Evolutionary conservation across 495 filamentous ascomycete genomes (phyloP).

Genomic region (Talaromyces proteolyticus): DNA sequence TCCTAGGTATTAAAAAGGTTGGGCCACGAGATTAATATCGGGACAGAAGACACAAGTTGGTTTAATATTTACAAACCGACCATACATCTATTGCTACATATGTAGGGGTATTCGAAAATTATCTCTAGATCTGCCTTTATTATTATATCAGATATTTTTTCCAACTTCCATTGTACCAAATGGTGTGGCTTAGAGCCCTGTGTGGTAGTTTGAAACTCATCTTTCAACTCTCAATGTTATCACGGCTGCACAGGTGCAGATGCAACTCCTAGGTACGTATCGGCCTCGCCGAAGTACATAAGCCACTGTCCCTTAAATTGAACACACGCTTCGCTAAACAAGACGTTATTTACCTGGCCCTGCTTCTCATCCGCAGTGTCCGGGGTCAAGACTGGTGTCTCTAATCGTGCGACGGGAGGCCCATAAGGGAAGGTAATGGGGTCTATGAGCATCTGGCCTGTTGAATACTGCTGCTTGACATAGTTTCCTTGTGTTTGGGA

Average conservation of each 20-base stretch:
- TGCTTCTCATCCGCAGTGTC: background rate
- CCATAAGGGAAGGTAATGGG: slow-evolving; percentile 6
- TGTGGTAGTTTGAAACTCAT: too few species aligned
- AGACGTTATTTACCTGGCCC: background rate
- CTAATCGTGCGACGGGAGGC: slow-evolving; percentile 10
- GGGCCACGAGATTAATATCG: too few species aligned
- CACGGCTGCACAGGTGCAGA: background rate
- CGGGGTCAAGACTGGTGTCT: background rate
- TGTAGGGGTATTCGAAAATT: too few species aligned
- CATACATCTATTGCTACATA: too few species aligned
- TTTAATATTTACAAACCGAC: too few species aligned
- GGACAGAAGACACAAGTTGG: too few species aligned
- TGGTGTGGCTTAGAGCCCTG: too few species aligned
- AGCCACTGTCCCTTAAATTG: background rate
- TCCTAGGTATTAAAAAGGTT: too few species aligned
- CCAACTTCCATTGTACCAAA: too few species aligned
- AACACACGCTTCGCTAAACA: background rate
- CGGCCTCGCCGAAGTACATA: background rate
- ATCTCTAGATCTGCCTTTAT: too few species aligned
- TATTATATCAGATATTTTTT: too few species aligned
- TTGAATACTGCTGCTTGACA: slow-evolving; percentile 11
- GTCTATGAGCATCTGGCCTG: slow-evolving; percentile 18
- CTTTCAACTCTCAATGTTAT: too few species aligned
- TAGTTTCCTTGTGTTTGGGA: slow-evolving; percentile 11
- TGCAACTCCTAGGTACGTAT: background rate